Conservation (phyloP, 2,329 filamentous ascomycete species). For the Epichloe hybrida region DNA sequence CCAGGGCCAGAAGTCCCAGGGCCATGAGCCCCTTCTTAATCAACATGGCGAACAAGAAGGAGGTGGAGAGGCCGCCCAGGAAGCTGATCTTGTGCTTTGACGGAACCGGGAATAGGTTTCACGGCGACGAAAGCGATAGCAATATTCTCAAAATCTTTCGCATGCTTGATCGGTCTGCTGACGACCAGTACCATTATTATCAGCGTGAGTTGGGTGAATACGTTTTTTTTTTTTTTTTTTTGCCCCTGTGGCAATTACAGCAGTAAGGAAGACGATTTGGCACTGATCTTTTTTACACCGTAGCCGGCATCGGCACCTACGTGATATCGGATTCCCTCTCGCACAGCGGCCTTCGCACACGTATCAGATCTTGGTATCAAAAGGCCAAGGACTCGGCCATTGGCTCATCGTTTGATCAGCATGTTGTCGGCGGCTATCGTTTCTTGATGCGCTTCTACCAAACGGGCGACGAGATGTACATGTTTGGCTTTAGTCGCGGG, state of each 20-base stretch:
- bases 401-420: conserved; percentile 67
- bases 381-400: conserved; percentile 70
- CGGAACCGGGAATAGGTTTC: conserved; percentile 50
- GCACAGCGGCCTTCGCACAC: conserved; percentile 40
- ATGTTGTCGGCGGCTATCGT: conserved; percentile 72
- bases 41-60: neutral
- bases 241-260: rapidly evolving
- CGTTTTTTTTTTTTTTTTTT: neutral
- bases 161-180: conserved; percentile 50
- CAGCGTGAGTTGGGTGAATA: conserved; percentile 33
- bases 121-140: conserved; percentile 48
- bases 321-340: conserved; percentile 46
- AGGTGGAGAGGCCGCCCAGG: conserved; percentile 7
- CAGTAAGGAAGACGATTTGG: neutral
- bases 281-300: neutral
- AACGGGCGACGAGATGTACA: conserved; percentile 51
- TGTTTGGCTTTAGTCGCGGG: conserved; percentile 63
- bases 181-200: conserved; percentile 51
- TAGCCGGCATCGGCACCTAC: conserved; percentile 61
- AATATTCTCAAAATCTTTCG: conserved; percentile 59
- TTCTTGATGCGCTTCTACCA: conserved; percentile 65
- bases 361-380: conserved; percentile 51
- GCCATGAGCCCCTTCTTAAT: conserved; percentile 1
- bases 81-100: conserved; percentile 51
- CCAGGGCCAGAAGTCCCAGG: neutral